Conservation (phyloP, 768 basidiomycete species). For the Chalciporus sphaerocephalus region DNA sequence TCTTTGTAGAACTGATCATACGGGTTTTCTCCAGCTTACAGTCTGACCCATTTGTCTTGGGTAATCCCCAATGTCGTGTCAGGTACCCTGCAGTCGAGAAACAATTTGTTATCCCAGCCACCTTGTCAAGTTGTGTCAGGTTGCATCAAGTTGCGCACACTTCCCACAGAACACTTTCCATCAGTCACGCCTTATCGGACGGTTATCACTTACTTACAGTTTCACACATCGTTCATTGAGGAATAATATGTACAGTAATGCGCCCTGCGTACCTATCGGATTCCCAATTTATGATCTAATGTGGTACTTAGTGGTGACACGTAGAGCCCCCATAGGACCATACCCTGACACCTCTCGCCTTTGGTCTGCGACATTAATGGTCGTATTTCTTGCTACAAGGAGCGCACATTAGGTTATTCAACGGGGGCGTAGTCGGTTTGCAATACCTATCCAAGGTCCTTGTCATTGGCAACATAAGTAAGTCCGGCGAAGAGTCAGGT, state of each 20-base stretch:
- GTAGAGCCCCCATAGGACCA: constrained; percentile 20
- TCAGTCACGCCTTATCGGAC: constrained; percentile 51
- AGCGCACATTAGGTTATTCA: neutral
- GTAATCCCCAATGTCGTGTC: neutral
- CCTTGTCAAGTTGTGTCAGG: constrained; percentile 11
- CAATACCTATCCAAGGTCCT: neutral
- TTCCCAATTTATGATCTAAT: constrained; percentile 24
- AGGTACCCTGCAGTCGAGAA: neutral
- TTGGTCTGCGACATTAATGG: too few species aligned
- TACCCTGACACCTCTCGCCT: too few species aligned
- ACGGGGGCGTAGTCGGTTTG: too few species aligned
- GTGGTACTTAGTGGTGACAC: constrained; percentile 20
- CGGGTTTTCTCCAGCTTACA: neutral
- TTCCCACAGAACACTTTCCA: constrained; percentile 39
- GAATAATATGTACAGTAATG: constrained; percentile 14
- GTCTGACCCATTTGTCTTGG: neutral
- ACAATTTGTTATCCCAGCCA: neutral
- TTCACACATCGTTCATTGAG: constrained; percentile 30
- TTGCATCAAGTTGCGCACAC: constrained; percentile 11
- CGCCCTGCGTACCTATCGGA: constrained; percentile 30
- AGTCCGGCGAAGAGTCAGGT: neutral
- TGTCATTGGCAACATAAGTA: neutral
- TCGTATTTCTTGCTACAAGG: neutral
- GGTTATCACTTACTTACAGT: constrained; percentile 36
- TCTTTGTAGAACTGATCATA: constrained; percentile 7